Percentiles rank a stretch among this genome's conserved stretches.
Evolutionary conservation across 2,329 filamentous ascomycete genomes (phyloP).

Genomic region (Pseudophaeomoniella oleicola): DNA sequence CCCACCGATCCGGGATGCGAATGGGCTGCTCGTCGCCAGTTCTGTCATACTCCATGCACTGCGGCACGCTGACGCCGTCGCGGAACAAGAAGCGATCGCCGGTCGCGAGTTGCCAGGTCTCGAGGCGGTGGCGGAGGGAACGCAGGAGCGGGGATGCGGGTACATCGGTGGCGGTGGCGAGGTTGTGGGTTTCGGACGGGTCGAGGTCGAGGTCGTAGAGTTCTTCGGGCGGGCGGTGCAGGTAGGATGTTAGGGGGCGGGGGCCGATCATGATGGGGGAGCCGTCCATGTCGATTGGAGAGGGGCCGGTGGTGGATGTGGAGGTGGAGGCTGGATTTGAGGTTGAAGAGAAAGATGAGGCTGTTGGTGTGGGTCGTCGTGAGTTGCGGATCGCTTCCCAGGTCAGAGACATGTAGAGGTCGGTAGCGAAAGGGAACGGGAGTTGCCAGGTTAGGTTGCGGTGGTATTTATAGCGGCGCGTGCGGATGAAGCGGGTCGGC

Average conservation of each 20-base stretch:
- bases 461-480: conserved; percentile 32
- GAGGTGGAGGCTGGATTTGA: no score
- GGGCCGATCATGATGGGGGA: conserved; percentile 21
- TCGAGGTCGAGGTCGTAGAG: conserved; percentile 32
- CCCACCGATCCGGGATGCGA: not conserved
- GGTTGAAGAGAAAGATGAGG: no score
- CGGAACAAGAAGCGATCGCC: conserved; percentile 19
- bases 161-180: conserved; percentile 21
- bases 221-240: conserved; percentile 30
- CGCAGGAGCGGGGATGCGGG: conserved; percentile 17
- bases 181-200: conserved; percentile 30
- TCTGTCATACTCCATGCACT: not conserved
- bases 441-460: conserved; percentile 35
- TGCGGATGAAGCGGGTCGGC: conserved; percentile 34
- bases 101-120: conserved; percentile 20
- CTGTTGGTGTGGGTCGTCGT: no score
- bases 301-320: not conserved
- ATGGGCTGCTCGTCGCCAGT: not conserved
- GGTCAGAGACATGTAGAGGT: conserved; percentile 29
- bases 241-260: conserved; percentile 26
- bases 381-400: conserved; percentile 33
- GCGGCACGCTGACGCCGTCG: conserved; percentile 4
- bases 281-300: not conserved
- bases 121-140: conserved; percentile 17
- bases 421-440: conserved; percentile 34